Evolutionary conservation across 2,329 filamentous ascomycete species (phyloP), one percentile per base, ranked within the genome.

Genomic region (Penicillium brasilianum): DNA sequence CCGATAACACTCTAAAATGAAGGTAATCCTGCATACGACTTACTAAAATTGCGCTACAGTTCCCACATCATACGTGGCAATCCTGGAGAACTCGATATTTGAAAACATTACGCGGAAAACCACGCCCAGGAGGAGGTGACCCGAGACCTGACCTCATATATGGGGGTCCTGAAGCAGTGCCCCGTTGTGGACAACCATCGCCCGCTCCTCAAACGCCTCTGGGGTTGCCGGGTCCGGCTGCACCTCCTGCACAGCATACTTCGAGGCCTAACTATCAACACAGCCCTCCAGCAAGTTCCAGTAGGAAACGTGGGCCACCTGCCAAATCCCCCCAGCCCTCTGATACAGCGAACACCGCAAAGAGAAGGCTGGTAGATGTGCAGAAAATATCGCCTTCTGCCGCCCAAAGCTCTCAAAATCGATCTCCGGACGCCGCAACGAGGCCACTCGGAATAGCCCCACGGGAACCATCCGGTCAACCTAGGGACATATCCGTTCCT

Each of bases 11-110:
- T 41, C 39, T 10, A 18, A 39, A 39, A 28, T 18, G 13, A 20
- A 11, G 25, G 13, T 2, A 16, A 11, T 28, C 11, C 20, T 13
- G 4, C 14, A 25, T 7, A 14, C 11, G n/a, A 7, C 11, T 4
- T 55, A 52, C 43, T 41, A 46, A 32, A 59, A 39, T 13, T 41
- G 36, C 1, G 22, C 6, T 25, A 11, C 60, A 81, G 80, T 69
- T 79, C 63, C 77, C 80, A 11, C 69, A 73, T 50, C 81, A 83
- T 67, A 77, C 81, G 2, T 83, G 67, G 66, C 81, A 83, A 67
- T 82, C 81, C 34, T 83, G 78, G 77, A 76, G 81, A 36, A 75
- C 80, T 67, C 77, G 81, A n/a, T 83, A 79, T 64, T 36, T 81
- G 14, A 82, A 78, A 61, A 68, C 63, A 22, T 64, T 82, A 11